Evolutionary conservation across 2,329 filamentous ascomycete genomes (phyloP), one percentile per base, ranked within the genome.

Genomic region (Penicillium sp.): DNA sequence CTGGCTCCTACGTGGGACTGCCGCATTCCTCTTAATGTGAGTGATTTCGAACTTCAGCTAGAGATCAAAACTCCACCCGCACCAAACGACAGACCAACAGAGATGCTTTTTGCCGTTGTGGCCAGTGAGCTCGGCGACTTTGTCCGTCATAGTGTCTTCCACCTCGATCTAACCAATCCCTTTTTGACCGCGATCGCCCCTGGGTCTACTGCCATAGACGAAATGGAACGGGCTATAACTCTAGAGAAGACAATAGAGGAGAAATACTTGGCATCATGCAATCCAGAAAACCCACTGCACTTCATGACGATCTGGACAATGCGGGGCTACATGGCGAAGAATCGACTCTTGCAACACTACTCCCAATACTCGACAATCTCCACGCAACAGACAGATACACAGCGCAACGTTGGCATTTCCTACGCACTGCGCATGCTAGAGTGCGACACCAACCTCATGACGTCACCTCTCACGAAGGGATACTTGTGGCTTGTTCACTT

Each of bases 221-320:
- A 31, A 1, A 2, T 1, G 12, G 41, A 44, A 3, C n/a, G n/a
- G 9, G 1, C 3, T 44, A 0, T 44, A 1, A 1, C 10, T 2
- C 41, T 44, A 0, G 41, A 44, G 41, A 44, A 21, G n/a, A 21
- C n/a, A 1, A 31, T 44, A 3, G 41, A 44, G 10, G 41, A 44
- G 0, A 44, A 18, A 9, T 31, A 44, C 27, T 8, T 44, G 9
- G 10, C 25, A 31, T 15, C 3, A 0, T 44, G n/a, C n/a, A 31
- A 44, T 15, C 41, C 27, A 15, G 27, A 44, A 2, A 44, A 31
- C 41, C 41, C 41, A 44, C n/a, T 44, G 6, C 27, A 44, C 10
- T 44, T 44, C 27, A 44, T 44, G 41, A 44, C 41, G n/a, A 44
- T 44, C 6, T 44, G 41, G 41, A 44, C 41, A 31, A 44, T 5